phyloP scores from a whole-genome alignment of 2,329 filamentous ascomycete species.

The Epichloe gansuensis region DNA sequence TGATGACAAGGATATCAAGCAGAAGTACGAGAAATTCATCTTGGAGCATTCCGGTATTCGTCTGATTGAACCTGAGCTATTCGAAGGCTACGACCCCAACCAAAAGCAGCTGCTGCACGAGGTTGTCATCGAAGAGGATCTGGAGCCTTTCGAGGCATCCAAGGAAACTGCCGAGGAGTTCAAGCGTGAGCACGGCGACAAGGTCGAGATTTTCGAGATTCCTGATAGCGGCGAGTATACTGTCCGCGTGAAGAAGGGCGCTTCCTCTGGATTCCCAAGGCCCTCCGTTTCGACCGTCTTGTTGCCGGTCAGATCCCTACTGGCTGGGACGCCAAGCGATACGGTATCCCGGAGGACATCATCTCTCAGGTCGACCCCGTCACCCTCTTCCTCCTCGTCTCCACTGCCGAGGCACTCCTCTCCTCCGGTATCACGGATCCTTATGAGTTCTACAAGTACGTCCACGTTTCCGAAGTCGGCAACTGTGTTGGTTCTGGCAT shows the following conservation, averaged over 20 bases:
- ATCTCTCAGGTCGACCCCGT: slow-evolving; percentile 96
- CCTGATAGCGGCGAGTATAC: slow-evolving; percentile 88
- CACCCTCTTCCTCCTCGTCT: slow-evolving; percentile 88
- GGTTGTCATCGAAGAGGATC: slow-evolving; percentile 91
- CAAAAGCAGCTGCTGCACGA: slow-evolving; percentile 98
- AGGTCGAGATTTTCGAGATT: slow-evolving; percentile 95
- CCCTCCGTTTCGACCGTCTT: slow-evolving; percentile 89
- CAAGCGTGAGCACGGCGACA: slow-evolving; percentile 91
- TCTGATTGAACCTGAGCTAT: slow-evolving; percentile 92
- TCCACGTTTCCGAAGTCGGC: slow-evolving; percentile 93
- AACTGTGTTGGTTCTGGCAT: slow-evolving; percentile 99
- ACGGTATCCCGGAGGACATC: slow-evolving; percentile 95
- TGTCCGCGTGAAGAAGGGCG: slow-evolving; percentile 90
- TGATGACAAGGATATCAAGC: slow-evolving; percentile 95
- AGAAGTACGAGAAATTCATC: slow-evolving; percentile 94
- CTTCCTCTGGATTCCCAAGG: slow-evolving; percentile 94
- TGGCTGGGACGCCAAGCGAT: slow-evolving; percentile 92
- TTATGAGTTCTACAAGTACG: slow-evolving; percentile 99
- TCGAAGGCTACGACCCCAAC: slow-evolving; percentile 92
- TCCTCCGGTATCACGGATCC: slow-evolving; percentile 94
- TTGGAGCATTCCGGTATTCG: slow-evolving; percentile 95
- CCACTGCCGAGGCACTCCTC: slow-evolving; percentile 81
- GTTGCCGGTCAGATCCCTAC: slow-evolving; percentile 95
- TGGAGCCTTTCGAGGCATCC: slow-evolving; percentile 92
- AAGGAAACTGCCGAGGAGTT: slow-evolving; percentile 98